Evolutionary conservation across 2,329 filamentous ascomycete species (phyloP).

Genomic region (Trichoderma sp.): DNA sequence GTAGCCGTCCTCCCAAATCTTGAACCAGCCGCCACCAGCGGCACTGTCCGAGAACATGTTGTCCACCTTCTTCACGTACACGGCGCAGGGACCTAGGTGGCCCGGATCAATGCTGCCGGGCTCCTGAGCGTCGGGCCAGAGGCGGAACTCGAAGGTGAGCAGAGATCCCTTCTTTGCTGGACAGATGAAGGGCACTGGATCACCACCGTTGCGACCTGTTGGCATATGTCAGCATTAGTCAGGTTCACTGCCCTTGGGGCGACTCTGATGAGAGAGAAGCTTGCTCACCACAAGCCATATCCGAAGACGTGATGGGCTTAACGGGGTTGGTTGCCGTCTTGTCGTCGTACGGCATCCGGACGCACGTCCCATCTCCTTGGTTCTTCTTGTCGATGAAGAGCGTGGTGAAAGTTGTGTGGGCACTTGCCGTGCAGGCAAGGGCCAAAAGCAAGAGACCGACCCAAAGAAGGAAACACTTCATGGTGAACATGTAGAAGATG

Average conservation of each 20-base stretch:
- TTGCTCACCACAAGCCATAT: conserved; percentile 70
- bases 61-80: conserved; percentile 72
- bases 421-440: conserved; percentile 46
- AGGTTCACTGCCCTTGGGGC: not conserved
- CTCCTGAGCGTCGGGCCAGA: conserved; percentile 57
- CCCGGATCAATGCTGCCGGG: conserved; percentile 60
- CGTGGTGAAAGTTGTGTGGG: conserved; percentile 66
- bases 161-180: conserved; percentile 54
- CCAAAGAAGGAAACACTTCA: conserved; percentile 36
- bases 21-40: conserved; percentile 73
- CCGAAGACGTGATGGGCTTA: conserved; percentile 56
- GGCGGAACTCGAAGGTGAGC: conserved; percentile 68
- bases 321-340: conserved; percentile 60
- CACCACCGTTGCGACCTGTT: conserved; percentile 49
- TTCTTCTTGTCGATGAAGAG: conserved; percentile 62
- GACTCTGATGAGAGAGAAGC: not conserved
- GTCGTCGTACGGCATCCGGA: conserved; percentile 64
- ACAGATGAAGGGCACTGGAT: conserved; percentile 52
- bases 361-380: conserved; percentile 71
- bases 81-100: conserved; percentile 69
- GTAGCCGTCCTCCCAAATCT: conserved; percentile 73
- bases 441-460: conserved; percentile 37
- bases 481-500: conserved; percentile 36
- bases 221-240: not conserved
- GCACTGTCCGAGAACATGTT: conserved; percentile 56